A percentile compares a stretch with the other conserved stretches of the same genome.
phyloP scores from a whole-genome alignment of 164 flowering plant genomes.

The Brasenia schreberi region DNA sequence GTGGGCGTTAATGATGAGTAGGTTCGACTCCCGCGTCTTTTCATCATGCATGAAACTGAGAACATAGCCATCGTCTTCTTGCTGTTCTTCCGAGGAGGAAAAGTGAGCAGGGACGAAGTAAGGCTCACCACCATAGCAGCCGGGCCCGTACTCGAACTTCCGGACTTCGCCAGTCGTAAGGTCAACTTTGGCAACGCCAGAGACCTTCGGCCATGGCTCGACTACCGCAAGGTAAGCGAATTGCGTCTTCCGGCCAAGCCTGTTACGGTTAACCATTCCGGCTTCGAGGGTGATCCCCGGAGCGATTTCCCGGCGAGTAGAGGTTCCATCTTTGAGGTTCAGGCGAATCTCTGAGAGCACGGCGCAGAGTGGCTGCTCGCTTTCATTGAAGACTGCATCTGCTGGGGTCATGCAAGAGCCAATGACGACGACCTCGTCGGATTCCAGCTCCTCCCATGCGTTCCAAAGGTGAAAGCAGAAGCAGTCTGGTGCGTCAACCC shows the following conservation, averaged over 20 bases:
- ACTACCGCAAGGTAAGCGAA: slow-evolving; percentile 76
- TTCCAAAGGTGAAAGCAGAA: slow-evolving; percentile 96
- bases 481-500: slow-evolving; percentile 59
- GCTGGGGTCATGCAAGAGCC: slow-evolving; percentile 94
- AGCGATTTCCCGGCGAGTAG: slow-evolving; percentile 38
- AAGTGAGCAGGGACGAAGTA: slow-evolving; percentile 40
- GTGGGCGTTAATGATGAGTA: slow-evolving; percentile 18
- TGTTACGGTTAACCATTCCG: slow-evolving; percentile 80
- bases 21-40: slow-evolving; percentile 17
- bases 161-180: slow-evolving; percentile 46
- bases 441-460: slow-evolving; percentile 82
- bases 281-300: slow-evolving; percentile 56
- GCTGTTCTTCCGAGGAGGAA: slow-evolving; percentile 9
- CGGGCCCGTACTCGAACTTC: slow-evolving; percentile 48
- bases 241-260: slow-evolving; percentile 53
- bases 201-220: slow-evolving; percentile 94
- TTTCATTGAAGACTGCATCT: slow-evolving; percentile 86
- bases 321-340: slow-evolving; percentile 49
- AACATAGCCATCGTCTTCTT: slow-evolving; percentile 73
- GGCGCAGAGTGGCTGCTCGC: slow-evolving; percentile 44
- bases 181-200: slow-evolving; percentile 83
- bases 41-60: slow-evolving; percentile 72
- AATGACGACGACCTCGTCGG: slow-evolving; percentile 68
- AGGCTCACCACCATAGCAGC: slow-evolving; percentile 72
- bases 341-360: slow-evolving; percentile 73